phyloP scores from a whole-genome alignment of 2,329 filamentous ascomycete species.

The Trichoderma harzianum region DNA sequence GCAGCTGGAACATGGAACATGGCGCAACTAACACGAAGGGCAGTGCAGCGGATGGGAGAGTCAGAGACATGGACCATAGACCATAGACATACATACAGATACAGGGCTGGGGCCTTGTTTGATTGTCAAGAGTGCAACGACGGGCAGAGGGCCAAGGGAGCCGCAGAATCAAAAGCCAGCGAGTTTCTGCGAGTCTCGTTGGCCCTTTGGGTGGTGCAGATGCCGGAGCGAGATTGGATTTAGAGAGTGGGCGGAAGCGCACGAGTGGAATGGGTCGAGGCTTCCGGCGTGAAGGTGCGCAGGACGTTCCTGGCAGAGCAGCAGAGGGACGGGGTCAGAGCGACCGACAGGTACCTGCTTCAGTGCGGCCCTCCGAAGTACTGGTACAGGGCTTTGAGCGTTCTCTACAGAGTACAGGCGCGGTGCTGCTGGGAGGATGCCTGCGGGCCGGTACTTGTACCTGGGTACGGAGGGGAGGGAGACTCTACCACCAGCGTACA shows the following conservation, averaged over 20 bases:
- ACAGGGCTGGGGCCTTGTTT: background rate
- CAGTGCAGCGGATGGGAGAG: background rate
- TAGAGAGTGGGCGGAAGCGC: slow-evolving; percentile 21
- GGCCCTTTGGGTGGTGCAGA: slow-evolving; percentile 22
- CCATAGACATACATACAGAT: slow-evolving; percentile 8
- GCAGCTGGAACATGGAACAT: slow-evolving; percentile 10
- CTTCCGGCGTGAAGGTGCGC: slow-evolving; percentile 26
- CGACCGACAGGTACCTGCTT: background rate
- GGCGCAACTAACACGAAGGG: slow-evolving; percentile 18
- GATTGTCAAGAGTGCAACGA: background rate
- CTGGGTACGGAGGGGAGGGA: background rate
- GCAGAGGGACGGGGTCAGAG: background rate
- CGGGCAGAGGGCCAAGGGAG: slow-evolving; percentile 1
- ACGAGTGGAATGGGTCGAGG: slow-evolving; percentile 27
- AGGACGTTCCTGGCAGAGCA: slow-evolving; percentile 24
- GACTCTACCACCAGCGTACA: background rate
- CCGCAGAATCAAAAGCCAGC: slow-evolving; percentile 6
- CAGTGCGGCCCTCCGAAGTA: background rate
- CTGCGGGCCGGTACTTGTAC: background rate
- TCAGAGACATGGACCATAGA: background rate
- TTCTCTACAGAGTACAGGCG: background rate
- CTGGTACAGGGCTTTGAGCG: background rate
- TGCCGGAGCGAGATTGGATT: slow-evolving; percentile 23
- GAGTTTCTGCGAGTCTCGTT: slow-evolving; percentile 11
- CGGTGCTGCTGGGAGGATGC: background rate